phyloP scores from a whole-genome alignment of 2,329 filamentous ascomycete species.

The Epicoccum nigrum region DNA sequence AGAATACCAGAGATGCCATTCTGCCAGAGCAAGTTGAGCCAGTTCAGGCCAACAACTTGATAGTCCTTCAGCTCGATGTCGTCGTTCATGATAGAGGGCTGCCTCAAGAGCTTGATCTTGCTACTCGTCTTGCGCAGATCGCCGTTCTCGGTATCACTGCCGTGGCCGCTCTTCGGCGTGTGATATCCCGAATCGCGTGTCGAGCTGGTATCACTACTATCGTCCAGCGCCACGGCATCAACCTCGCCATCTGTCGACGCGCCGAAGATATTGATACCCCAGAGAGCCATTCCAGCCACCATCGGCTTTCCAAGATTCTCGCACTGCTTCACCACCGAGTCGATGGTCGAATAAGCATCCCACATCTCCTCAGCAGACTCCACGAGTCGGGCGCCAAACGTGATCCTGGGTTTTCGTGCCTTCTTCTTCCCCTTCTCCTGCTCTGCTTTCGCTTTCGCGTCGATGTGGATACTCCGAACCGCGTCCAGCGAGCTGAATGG shows the following conservation, averaged over 20 bases:
- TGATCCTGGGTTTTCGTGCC: conserved; percentile 50
- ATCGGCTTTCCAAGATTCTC: conserved; percentile 73
- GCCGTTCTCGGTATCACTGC: conserved; percentile 56
- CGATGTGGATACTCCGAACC: conserved; percentile 67
- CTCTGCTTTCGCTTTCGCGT: conserved; percentile 27
- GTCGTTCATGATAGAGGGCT: conserved; percentile 79
- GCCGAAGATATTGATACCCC: conserved; percentile 71
- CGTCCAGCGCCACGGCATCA: conserved; percentile 62
- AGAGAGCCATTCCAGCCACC: conserved; percentile 67
- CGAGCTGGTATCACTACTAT: conserved; percentile 46
- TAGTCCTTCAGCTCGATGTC: conserved; percentile 87
- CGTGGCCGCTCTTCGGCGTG: conserved; percentile 57
- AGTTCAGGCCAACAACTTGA: conserved; percentile 92
- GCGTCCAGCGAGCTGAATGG: conserved; percentile 73
- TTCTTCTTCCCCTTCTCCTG: conserved; percentile 44
- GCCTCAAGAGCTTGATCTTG: conserved; percentile 59
- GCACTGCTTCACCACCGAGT: conserved; percentile 78
- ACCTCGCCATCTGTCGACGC: conserved; percentile 65
- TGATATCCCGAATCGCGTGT: conserved; percentile 71
- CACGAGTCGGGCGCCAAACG: conserved; percentile 70
- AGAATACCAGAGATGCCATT: conserved; percentile 85
- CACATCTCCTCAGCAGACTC: conserved; percentile 75
- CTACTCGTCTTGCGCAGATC: conserved; percentile 43
- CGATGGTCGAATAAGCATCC: conserved; percentile 80
- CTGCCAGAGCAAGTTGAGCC: conserved; percentile 84